Base-by-base conservation (phyloP, 331 rosid genomes). In the Malus hybrid region DNA sequence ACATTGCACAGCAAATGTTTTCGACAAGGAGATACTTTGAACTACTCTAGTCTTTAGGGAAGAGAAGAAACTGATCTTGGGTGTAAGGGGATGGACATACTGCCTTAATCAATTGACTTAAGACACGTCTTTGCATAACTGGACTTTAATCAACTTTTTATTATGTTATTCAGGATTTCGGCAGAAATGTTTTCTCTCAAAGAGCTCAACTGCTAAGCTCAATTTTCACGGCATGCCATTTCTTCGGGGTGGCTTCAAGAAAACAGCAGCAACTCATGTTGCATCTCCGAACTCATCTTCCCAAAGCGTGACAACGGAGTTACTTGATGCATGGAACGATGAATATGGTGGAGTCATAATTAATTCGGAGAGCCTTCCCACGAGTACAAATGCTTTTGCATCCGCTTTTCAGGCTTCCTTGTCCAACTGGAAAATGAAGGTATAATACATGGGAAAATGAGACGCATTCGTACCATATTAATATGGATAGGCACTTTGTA, bases 331-430 rank as follows among this genome's bases (percentile, higher is more conserved):
- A 33, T 79, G 81, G 77, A 74, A 87, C 20, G 88, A 87, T 57
- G 86, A 82, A 22, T 87, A 82, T 56, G 79, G 70, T 4, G 90
- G 86, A 24, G 78, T 87, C 68, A 73, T 87, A 28, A 72, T 87
- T 11, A 67, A 84, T 77, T 70, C 86, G 31, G 71, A 82, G 75
- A 80, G 80, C 82, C 70, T 82, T 55, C 85, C 88, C 10, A 67
- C 69, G n/a, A 76, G 79, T 65, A 72, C 86, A 48, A 80, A 84
- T 52, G 80, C 81, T 56, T 84, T 81, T 71, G 81, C 80, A 4
- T 67, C 79, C 15, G 70, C 90, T 20, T 75, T 87, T 46, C 82
- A 54, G 48, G 77, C 83, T 77, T 87, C 86, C 69, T 72, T 84
- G 16, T 76, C 74, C 71, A 19, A 79, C 60, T 79, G 85, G 88